A percentile compares a stretch with the other conserved stretches of the same genome.
Conservation (phyloP, 371 early-diverging fungal species). For the Phascolomyces articulosus region DNA sequence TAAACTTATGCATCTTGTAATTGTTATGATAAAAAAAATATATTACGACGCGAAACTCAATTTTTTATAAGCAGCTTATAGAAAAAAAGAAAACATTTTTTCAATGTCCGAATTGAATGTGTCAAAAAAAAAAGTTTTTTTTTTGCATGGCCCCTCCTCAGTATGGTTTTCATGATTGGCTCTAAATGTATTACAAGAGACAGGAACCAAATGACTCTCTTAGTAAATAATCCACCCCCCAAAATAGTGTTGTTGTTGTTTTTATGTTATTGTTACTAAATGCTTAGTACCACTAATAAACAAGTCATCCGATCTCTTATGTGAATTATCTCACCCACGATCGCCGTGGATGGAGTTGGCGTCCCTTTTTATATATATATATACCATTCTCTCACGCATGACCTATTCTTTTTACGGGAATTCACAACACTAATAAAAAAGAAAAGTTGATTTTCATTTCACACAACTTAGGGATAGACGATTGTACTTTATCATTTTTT, state of each 20-base stretch:
- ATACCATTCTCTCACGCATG: conserved; percentile 9
- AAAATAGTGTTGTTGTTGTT: too few relatives aligned
- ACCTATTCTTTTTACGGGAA: background rate
- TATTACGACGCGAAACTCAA: background rate
- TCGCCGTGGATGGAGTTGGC: conserved; percentile 5
- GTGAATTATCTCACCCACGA: conserved; percentile 4
- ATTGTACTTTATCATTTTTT: background rate
- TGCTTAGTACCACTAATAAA: too few relatives aligned
- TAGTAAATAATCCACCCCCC: too few relatives aligned
- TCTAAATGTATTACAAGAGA: too few relatives aligned
- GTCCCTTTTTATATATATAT: background rate
- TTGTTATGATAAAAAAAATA: background rate
- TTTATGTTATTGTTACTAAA: too few relatives aligned
- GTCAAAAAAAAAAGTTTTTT: too few relatives aligned
- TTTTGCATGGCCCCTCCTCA: too few relatives aligned
- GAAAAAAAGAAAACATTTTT: background rate
- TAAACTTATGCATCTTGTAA: conserved; percentile 2
- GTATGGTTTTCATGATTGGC: too few relatives aligned
- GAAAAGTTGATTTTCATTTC: background rate
- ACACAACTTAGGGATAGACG: background rate
- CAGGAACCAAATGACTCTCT: too few relatives aligned
- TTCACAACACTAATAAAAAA: background rate
- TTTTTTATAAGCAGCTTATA: background rate
- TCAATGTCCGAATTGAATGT: background rate
- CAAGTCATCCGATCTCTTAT: conserved; percentile 6